These are phyloP conservation scores for Magnolia kwangsiensis DNA, from an alignment of 164 flowering plant genomes.

Conservation along the genomic window DNA sequence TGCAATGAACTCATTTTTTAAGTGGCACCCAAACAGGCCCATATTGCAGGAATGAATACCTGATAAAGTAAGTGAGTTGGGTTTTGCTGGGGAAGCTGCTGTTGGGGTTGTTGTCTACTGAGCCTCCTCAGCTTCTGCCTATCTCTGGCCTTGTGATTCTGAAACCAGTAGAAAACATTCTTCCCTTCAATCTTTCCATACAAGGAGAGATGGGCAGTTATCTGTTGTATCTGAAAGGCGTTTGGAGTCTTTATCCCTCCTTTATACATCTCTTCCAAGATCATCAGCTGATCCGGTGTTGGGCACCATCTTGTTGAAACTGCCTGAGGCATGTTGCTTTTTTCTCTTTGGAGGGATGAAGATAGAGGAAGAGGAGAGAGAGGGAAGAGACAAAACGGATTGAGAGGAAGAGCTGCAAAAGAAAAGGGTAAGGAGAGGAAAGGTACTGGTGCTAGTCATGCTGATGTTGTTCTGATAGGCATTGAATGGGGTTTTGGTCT, in stretches of 20 bases:
- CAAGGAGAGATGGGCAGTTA: slow-evolving; percentile 62
- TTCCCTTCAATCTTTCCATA: slow-evolving; percentile 84
- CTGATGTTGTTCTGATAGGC: slow-evolving; percentile 36
- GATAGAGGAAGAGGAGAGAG: neutral
- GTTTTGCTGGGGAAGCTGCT: slow-evolving; percentile 13
- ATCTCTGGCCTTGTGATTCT: slow-evolving; percentile 87
- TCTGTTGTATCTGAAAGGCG: slow-evolving; percentile 67
- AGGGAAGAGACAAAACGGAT: slow-evolving; percentile 21
- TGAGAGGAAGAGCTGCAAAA: slow-evolving; percentile 14
- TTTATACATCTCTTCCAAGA: slow-evolving; percentile 69
- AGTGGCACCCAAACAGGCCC: too few species aligned
- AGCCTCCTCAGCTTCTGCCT: slow-evolving; percentile 72
- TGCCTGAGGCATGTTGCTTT: slow-evolving; percentile 39
- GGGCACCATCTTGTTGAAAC: slow-evolving; percentile 80
- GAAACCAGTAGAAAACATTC: slow-evolving; percentile 90
- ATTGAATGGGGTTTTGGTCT: slow-evolving; percentile 28
- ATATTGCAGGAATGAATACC: slow-evolving; percentile 10
- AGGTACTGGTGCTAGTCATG: slow-evolving; percentile 24
- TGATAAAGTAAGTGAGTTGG: slow-evolving; percentile 26
- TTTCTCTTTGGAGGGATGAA: neutral
- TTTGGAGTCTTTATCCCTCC: slow-evolving; percentile 67
- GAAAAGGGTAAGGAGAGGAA: slow-evolving; percentile 8
- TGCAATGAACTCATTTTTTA: too few species aligned
- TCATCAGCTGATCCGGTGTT: slow-evolving; percentile 83
- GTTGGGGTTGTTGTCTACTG: slow-evolving; percentile 23